Evolutionary conservation across 2,329 filamentous ascomycete genomes (phyloP), one percentile per base, ranked within the genome.

Genomic region (Venturia oleaginea): DNA sequence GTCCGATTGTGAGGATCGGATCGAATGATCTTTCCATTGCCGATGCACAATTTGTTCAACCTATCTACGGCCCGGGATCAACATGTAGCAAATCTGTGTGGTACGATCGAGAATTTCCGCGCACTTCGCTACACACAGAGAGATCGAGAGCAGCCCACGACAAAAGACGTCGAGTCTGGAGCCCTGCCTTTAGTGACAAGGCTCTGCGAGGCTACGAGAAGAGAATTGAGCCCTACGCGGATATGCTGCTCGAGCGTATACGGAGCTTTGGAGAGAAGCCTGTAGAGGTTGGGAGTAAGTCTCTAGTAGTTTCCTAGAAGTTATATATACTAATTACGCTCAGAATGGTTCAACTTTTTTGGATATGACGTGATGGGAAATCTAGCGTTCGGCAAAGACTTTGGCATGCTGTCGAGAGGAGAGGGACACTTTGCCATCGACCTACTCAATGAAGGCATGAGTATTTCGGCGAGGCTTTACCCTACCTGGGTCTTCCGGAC

Each of bases 21-120:
- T 80, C 81, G 2, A 73, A 79, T 64, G 78, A 82, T 67, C 73
- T 83, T 3, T 76, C 78, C 2, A 82, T 79, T 67, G 74, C 71
- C 57, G 69, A 73, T 27, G 68, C 72, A 7, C 65, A 72, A 2
- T 72, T 72, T 1, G 82, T 78, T 72, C 73, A 75, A 67, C 76
- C 80, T 37, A 78, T 80, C 51, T 76, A 76, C 66, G 73, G 74
- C 0, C 61, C 69, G 5, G 69, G 72, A 32, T 72, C 77, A 2
- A 71, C 71, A 66, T 79, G 76, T 40, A 68, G 65, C 22, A 81
- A 81, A 24, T 22, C 60, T 19, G 2, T 22, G 13, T 62, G 60
- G 60, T 81, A 82, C 67, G 73, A 75, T 30, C 61, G 64, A 34
- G 72, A 69, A 15, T 59, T 59, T n/a, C 76, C 74, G 24, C 68